Conservation (phyloP, 225 moss, liverwort and hornwort species). For the Marchantia paleacea region DNA sequence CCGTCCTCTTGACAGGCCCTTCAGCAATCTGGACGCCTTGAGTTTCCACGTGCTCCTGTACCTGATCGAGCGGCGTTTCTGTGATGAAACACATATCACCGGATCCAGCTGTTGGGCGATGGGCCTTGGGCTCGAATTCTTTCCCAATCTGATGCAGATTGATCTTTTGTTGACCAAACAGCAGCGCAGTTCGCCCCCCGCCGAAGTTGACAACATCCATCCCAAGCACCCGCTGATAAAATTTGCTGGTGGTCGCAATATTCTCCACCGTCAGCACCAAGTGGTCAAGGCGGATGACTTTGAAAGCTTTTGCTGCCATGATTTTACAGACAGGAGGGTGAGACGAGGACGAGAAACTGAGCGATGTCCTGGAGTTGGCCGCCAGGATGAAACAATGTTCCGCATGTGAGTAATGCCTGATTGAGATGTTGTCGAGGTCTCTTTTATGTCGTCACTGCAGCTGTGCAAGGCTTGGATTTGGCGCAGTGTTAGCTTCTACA, state of each 20-base stretch:
- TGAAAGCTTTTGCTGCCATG: too few relatives aligned
- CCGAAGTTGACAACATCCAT: conserved; percentile 39
- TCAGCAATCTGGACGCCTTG: too few relatives aligned
- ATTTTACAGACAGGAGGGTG: too few relatives aligned
- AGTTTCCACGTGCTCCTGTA: conserved; percentile 26
- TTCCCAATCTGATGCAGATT: conserved; percentile 36
- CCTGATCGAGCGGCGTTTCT: conserved; percentile 19
- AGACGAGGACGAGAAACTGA: too few relatives aligned
- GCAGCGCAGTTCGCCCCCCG: conserved; percentile 6
- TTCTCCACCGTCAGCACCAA: conserved; percentile 34
- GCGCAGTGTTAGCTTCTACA: too few relatives aligned
- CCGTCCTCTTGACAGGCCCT: too few relatives aligned
- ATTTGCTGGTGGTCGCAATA: conserved; percentile 25
- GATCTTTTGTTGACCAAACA: conserved; percentile 39
- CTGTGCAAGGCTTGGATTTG: too few relatives aligned
- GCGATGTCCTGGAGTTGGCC: too few relatives aligned
- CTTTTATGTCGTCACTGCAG: too few relatives aligned
- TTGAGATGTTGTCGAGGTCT: too few relatives aligned
- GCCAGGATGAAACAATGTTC: too few relatives aligned
- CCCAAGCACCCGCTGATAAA: conserved; percentile 29
- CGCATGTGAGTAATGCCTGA: too few relatives aligned
- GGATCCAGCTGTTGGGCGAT: conserved; percentile 34
- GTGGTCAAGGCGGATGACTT: conserved; percentile 29
- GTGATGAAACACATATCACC: conserved; percentile 40
- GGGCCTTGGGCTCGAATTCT: conserved; percentile 40